These are phyloP conservation scores for Calycina herbarum DNA, from an alignment of 2,329 filamentous ascomycete species.

Conservation along the genomic window DNA sequence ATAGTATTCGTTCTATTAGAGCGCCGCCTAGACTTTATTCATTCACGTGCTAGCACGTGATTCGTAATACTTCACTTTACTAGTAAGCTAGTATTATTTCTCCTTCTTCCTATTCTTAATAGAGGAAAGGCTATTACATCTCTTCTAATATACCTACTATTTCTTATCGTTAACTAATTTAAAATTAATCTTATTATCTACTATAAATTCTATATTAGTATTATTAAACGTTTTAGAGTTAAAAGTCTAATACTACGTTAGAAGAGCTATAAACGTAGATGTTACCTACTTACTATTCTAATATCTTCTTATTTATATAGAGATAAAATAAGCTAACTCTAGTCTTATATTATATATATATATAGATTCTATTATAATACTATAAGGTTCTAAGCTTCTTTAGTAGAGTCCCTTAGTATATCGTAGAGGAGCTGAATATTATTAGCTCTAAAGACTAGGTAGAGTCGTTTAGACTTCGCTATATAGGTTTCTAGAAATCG, in stretches of 20 bases:
- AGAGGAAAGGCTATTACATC: constrained; percentile 11
- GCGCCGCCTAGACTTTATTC: too few relatives aligned
- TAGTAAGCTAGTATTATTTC: neutral
- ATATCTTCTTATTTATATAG: constrained; percentile 3
- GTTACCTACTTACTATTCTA: constrained; percentile 9
- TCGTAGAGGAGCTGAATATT: neutral
- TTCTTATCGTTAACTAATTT: constrained; percentile 10
- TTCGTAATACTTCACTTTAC: too few relatives aligned
- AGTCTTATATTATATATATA: too few relatives aligned
- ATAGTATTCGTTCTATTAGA: too few relatives aligned
- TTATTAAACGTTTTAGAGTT: constrained; percentile 8
- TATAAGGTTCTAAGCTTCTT: too few relatives aligned
- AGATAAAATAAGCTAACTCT: neutral
- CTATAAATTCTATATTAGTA: constrained; percentile 8
- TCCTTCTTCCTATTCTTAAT: constrained; percentile 3
- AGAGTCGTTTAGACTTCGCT: too few relatives aligned
- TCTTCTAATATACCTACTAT: constrained; percentile 16
- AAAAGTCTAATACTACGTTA: constrained; percentile 17
- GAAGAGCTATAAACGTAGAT: constrained; percentile 10
- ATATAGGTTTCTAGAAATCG: too few relatives aligned
- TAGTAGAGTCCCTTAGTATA: too few relatives aligned
- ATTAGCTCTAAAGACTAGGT: too few relatives aligned
- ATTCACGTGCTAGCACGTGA: too few relatives aligned
- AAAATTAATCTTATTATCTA: neutral
- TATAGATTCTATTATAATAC: too few relatives aligned